phyloP scores from a whole-genome alignment of 306 rosid species.

The Ammopiptanthus mongolicus region DNA sequence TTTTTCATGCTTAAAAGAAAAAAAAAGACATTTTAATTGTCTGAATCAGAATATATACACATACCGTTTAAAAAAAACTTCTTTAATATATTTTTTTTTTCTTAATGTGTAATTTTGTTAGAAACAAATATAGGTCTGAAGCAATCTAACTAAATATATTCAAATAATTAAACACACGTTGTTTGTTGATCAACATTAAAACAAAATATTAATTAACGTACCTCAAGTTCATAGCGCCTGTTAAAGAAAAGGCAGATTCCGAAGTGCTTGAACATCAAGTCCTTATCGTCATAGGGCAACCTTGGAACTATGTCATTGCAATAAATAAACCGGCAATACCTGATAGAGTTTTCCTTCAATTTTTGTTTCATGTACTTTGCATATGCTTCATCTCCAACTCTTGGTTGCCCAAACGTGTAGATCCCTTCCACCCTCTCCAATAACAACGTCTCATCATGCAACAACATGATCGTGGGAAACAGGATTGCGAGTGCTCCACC shows the following conservation, averaged over 20 bases:
- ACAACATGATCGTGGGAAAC: slow-evolving; percentile 36
- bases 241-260: slow-evolving; percentile 62
- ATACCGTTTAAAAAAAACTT: too few relatives aligned
- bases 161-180: background rate
- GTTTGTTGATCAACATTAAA: background rate
- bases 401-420: slow-evolving; percentile 88
- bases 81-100: too few relatives aligned
- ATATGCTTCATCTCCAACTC: slow-evolving; percentile 59
- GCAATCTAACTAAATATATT: background rate
- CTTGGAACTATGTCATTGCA: slow-evolving; percentile 68
- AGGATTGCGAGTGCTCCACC: slow-evolving; percentile 68
- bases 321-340: slow-evolving; percentile 67
- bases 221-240: slow-evolving; percentile 46
- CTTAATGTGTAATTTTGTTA: too few relatives aligned
- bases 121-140: too few relatives aligned
- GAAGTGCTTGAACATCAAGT: slow-evolving; percentile 70
- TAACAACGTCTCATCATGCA: slow-evolving; percentile 54
- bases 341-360: slow-evolving; percentile 41
- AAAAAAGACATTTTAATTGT: too few relatives aligned
- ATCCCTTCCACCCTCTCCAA: slow-evolving; percentile 63
- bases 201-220: background rate
- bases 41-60: too few relatives aligned
- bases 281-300: slow-evolving; percentile 60
- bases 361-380: slow-evolving; percentile 44
- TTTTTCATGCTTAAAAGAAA: too few relatives aligned